These are phyloP conservation scores for Chrysochromulina tobinii DNA, from an alignment of 78 protist species.

Conservation along the genomic window DNA sequence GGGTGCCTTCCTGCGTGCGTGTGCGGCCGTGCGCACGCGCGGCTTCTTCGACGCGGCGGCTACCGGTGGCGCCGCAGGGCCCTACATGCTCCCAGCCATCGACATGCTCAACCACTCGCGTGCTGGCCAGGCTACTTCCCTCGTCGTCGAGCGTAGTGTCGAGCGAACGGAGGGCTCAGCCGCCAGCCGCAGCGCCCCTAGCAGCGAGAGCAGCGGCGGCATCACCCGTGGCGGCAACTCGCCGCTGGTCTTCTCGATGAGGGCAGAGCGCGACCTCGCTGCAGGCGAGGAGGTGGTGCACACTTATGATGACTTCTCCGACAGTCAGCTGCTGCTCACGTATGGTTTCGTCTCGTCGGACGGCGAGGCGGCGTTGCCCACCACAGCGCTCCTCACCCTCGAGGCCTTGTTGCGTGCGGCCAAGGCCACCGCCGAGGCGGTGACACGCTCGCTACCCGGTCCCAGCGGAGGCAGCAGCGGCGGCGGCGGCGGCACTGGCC, in stretches of 20 bases:
- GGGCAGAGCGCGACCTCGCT: neutral
- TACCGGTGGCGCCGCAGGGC: neutral
- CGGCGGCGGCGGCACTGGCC: neutral
- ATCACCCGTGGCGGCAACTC: neutral
- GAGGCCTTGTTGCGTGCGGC: neutral
- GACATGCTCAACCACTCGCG: constrained; percentile 8
- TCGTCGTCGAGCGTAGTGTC: neutral
- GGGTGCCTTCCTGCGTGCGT: neutral
- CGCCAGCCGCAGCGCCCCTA: no score
- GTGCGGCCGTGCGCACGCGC: constrained; percentile 13
- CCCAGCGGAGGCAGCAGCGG: neutral
- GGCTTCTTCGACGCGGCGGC: neutral
- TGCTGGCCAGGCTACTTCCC: neutral
- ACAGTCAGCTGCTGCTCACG: neutral
- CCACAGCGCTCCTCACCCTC: neutral
- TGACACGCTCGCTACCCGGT: neutral
- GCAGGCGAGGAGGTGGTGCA: neutral
- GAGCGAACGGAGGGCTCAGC: no score
- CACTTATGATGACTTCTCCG: neutral
- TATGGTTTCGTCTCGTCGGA: neutral
- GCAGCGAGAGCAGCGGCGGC: no score
- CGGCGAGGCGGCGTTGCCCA: neutral
- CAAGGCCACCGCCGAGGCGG: neutral
- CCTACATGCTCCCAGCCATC: constrained; percentile 13
- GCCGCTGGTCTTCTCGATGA: neutral